phyloP scores from a whole-genome alignment of 2,329 filamentous ascomycete genomes.

The Venturia oleaginea region DNA sequence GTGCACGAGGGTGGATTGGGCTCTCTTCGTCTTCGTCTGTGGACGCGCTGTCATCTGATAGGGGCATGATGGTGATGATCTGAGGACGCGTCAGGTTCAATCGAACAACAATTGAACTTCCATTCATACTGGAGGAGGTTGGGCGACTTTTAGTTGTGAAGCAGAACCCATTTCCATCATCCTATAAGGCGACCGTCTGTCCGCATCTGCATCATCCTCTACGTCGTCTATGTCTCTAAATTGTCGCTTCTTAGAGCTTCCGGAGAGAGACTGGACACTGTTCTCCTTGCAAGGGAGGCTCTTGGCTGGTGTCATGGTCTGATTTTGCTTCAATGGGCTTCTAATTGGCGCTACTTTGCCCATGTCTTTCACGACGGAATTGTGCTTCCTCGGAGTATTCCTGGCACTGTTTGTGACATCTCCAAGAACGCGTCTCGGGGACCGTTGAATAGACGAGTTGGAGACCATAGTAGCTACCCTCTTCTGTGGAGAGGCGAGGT shows the following conservation, averaged over 20 bases:
- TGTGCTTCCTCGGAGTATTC: not conserved
- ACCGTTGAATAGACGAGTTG: not conserved
- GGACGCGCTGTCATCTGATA: not conserved
- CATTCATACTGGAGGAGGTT: constrained; percentile 10
- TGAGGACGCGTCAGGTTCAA: not conserved
- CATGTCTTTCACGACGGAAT: constrained; percentile 1
- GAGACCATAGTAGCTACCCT: not conserved
- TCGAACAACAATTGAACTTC: not conserved
- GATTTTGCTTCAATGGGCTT: constrained; percentile 8
- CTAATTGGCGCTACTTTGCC: not conserved
- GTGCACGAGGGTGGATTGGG: not conserved
- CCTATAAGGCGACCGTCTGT: not conserved
- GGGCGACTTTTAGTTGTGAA: not conserved
- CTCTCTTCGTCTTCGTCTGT: constrained; percentile 8
- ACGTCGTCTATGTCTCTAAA: not conserved
- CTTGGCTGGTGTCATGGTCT: not conserved
- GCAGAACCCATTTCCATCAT: not conserved
- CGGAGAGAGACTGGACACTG: not conserved
- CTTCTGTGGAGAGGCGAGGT: constrained; percentile 5
- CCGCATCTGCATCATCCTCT: not conserved
- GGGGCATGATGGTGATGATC: constrained; percentile 6
- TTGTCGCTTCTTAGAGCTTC: not conserved
- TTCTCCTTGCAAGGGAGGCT: not conserved
- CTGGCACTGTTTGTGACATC: constrained; percentile 7
- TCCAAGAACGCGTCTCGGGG: constrained; percentile 12